A percentile compares a stretch with the other conserved stretches of the same genome.
Evolutionary conservation across 2,329 filamentous ascomycete genomes (phyloP).

Genomic region (Fusarium cyanostomum): DNA sequence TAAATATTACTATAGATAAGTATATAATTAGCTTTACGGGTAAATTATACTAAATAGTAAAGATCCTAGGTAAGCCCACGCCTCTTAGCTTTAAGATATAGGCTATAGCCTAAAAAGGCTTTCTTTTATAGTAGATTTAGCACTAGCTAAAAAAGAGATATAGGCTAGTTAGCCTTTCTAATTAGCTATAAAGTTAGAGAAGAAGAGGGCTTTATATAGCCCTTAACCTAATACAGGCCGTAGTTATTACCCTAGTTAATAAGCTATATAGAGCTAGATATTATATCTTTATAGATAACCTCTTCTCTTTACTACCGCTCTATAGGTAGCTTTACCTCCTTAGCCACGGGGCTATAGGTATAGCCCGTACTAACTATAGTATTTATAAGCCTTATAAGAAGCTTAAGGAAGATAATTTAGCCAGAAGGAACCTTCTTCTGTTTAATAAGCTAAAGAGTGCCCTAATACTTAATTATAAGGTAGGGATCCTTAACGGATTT

Average conservation of each 20-base stretch:
- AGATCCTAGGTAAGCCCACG: not conserved
- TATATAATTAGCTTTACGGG: not conserved
- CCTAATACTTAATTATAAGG: too few relatives aligned
- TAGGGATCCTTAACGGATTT: too few relatives aligned
- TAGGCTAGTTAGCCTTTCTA: not conserved
- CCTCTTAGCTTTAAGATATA: conserved; percentile 1
- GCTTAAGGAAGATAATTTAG: too few relatives aligned
- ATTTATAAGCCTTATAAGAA: too few relatives aligned
- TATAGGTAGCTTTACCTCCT: too few relatives aligned
- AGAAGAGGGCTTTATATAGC: not conserved
- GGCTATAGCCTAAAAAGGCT: not conserved
- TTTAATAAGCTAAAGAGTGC: too few relatives aligned
- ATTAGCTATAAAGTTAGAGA: not conserved
- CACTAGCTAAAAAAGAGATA: conserved; percentile 1
- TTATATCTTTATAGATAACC: conserved; percentile 10
- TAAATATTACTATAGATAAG: conserved; percentile 1
- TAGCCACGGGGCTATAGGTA: too few relatives aligned
- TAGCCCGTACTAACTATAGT: too few relatives aligned
- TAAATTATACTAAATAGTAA: not conserved
- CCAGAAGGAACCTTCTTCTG: too few relatives aligned
- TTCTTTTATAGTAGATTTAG: conserved; percentile 6
- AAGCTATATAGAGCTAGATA: not conserved
- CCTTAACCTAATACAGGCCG: not conserved
- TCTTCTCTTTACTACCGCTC: too few relatives aligned
- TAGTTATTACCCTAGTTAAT: not conserved